Evolutionary conservation across 176 grass and related monocot species (phyloP), one percentile per base, ranked within the genome.

Genomic region (Cenchrus americanus): DNA sequence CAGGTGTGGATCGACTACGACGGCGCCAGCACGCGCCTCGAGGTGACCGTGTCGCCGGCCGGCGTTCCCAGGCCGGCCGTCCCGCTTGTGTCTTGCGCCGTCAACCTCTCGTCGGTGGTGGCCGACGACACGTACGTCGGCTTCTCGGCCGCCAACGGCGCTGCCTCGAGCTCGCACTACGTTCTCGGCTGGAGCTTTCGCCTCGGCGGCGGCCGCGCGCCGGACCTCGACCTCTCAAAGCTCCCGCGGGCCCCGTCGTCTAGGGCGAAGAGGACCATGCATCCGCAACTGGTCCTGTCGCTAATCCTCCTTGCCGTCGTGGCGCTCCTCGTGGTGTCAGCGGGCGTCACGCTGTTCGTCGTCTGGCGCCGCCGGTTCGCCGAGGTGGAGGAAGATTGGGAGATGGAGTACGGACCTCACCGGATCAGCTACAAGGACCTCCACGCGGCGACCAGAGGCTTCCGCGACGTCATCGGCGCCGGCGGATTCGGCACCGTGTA

Each of bases 1-100:
- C 90, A 90, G 75, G 90, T 86, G 50, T 95, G 90, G 90, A 54
- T 95, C 48, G 85, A 95, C 22, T 95, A 95, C 85, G 75, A 90
- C 48, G 90, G 88, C 21, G 32, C 41, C 0, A 71, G 24, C 44
- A 44, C 3, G 76, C 79, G 67, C 14, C 82, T 95, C 51, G 74
- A 92, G 4, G 93, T 92, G 53, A 92, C 79, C 1, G 19, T 92
- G 23, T 85, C 85, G 7, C 58, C 44, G 13, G 66, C 30, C 62
- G 61, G 76, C 14, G 4, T 5, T 22, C 27, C 88, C 10, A 83
- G 86, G 71, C 88, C 90, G 14, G 15, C 26, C 14, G 1, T 19
- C 11, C 90, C 88, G 1, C 87, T 95, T 8, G 32, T 95, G 73
- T 77, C 71, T 0, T 46, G 12, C 46, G 0, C 2, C 18, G 66